These are phyloP conservation scores for Grifola frondosa DNA, from an alignment of 1,284 basidiomycete species.

Conservation along the genomic window DNA sequence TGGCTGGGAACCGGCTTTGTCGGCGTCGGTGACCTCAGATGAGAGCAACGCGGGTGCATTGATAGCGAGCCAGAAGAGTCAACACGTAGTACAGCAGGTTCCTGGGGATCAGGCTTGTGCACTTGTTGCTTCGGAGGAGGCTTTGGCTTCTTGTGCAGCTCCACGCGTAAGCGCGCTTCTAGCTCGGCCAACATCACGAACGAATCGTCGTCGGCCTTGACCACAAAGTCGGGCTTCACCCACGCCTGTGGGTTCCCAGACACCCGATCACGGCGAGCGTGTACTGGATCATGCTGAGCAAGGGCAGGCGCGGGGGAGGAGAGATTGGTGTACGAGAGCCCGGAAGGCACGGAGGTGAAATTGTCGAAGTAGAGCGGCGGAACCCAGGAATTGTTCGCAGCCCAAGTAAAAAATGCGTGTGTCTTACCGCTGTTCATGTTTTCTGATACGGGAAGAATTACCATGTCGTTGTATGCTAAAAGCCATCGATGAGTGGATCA, in stretches of 20 bases:
- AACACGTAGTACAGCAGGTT: no score
- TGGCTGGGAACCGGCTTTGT: not conserved
- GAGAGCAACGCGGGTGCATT: no score
- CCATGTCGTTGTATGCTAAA: conserved; percentile 79
- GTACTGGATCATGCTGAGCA: conserved; percentile 64
- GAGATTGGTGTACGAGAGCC: conserved; percentile 62
- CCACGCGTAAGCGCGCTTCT: conserved; percentile 80
- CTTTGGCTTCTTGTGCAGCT: conserved; percentile 47
- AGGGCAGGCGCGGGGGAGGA: conserved; percentile 53
- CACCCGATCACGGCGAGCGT: conserved; percentile 52
- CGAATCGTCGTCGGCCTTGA: conserved; percentile 93
- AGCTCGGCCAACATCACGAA: conserved; percentile 94
- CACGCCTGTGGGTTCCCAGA: conserved; percentile 49
- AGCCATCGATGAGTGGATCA: conserved; percentile 1
- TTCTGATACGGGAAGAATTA: conserved; percentile 82
- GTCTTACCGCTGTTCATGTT: conserved; percentile 94
- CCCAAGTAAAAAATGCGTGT: conserved; percentile 85
- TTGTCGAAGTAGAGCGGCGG: conserved; percentile 64
- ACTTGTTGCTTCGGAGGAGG: conserved; percentile 18
- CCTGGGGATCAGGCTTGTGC: no score
- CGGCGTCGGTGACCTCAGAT: no score
- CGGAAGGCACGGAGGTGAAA: conserved; percentile 31
- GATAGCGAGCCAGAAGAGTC: no score
- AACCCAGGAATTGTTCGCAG: conserved; percentile 88
- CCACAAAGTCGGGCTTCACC: conserved; percentile 85